Base-by-base conservation (phyloP, 257 asterid genomes). In the Nicotiana benthamiana region DNA sequence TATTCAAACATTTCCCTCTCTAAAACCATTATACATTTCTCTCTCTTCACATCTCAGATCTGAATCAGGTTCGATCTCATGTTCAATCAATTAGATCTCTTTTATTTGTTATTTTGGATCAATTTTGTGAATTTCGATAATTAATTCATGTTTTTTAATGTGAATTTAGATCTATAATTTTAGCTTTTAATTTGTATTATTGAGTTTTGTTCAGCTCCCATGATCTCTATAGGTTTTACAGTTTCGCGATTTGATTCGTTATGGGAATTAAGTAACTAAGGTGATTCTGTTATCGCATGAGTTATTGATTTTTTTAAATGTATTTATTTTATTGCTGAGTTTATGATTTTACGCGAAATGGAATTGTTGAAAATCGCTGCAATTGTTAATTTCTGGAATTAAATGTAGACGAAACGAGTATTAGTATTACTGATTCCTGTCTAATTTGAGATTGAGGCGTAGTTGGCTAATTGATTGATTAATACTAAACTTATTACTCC, bases 41-140 rank as follows among this genome's bases (percentile, higher is more conserved):
- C 61, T 54, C 26, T 18, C 61, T 56, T 17, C 16, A 51, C 18
- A 17, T n/a, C 78, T 75, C 79, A 75, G 79, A 75, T 75, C 79
- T 32, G 62, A 40, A 75, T 75, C 79, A 75, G 79, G 79, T 75
- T 72, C 59, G 34, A 72, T 46, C 59, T 72, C 24, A 56, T 56
- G 43, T 72, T 40, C 54, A n/a, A 22, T 74, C 16, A 74, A 12
- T 48, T 75, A 43, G 62, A 75, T 75, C 40, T 26, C 56, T 36
- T 46, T 13, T 10, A 48, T 20, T 30, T 18, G 16, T 52, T 70
- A 26, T 40, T 36, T 70, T 67, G 36, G 5, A 24, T 26, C 56
- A 56, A 74, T 74, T n/a, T 22, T 6, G 12, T 46, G 62, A 17
- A 17, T 56, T 53, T 53, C 9, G 59, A 15, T 5, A 13, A 16